A percentile compares a stretch with the other conserved stretches of the same genome.
These are phyloP conservation scores for Exophiala spinifera DNA, from an alignment of 2,329 filamentous ascomycete species.

Conservation along the genomic window DNA sequence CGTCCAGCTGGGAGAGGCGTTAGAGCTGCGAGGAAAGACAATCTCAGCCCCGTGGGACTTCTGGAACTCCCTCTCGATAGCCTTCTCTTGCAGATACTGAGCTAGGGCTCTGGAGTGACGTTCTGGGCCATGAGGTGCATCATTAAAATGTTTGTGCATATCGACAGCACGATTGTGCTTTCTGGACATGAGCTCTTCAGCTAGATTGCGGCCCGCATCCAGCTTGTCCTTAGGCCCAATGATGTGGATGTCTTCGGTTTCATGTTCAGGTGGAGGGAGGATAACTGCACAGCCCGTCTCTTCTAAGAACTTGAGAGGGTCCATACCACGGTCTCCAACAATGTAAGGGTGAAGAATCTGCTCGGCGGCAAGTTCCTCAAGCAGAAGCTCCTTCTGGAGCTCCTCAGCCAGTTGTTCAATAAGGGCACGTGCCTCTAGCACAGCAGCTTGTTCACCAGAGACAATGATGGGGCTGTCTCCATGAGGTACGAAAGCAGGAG, in stretches of 20 bases:
- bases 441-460: constrained; percentile 77
- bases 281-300: constrained; percentile 90
- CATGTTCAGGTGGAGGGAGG: constrained; percentile 69
- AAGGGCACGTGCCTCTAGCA: constrained; percentile 73
- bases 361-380: constrained; percentile 78
- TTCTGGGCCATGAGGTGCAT: constrained; percentile 67
- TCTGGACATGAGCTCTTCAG: constrained; percentile 81
- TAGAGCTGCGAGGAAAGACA: constrained; percentile 62
- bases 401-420: constrained; percentile 77
- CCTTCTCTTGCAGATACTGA: constrained; percentile 78
- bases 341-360: constrained; percentile 92
- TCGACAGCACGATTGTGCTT: constrained; percentile 85
- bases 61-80: constrained; percentile 80
- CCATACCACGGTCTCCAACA: constrained; percentile 75
- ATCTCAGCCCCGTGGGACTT: constrained; percentile 79
- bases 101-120: constrained; percentile 82
- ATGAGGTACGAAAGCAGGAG: constrained; percentile 68
- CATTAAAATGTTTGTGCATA: constrained; percentile 73
- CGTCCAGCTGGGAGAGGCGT: constrained; percentile 66
- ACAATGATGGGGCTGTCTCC: constrained; percentile 77
- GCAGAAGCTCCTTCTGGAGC: constrained; percentile 69
- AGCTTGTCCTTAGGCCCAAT: constrained; percentile 75
- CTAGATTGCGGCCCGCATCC: constrained; percentile 71
- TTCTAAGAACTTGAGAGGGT: constrained; percentile 79
- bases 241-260: constrained; percentile 80